Conservation (phyloP, 2,329 filamentous ascomycete genomes). For the Colletotrichum viniferum region DNA sequence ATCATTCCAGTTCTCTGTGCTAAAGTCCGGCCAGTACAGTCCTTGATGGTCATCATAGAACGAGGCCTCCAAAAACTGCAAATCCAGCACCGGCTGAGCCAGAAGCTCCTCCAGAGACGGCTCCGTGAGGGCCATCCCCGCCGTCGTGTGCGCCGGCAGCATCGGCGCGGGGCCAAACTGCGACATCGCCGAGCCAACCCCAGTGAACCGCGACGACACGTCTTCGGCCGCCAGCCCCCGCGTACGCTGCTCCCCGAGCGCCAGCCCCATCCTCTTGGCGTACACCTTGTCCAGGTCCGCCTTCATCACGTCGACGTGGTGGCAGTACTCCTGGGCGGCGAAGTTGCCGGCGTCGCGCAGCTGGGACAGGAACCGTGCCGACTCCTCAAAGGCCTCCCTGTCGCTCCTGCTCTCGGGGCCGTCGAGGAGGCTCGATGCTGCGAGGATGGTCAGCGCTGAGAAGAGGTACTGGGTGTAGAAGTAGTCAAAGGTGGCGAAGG, state of each 20-base stretch:
- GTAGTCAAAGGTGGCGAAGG: constrained; percentile 51
- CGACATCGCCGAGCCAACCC: background rate
- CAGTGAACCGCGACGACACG: background rate
- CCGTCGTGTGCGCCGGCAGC: constrained; percentile 24
- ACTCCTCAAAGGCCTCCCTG: constrained; percentile 41
- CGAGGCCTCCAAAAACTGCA: constrained; percentile 34
- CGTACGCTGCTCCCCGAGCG: background rate
- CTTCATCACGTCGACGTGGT: constrained; percentile 40
- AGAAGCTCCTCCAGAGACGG: constrained; percentile 39
- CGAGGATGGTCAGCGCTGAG: constrained; percentile 46
- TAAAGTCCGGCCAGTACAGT: constrained; percentile 24
- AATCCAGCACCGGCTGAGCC: constrained; percentile 34
- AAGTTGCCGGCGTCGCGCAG: constrained; percentile 43
- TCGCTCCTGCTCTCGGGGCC: constrained; percentile 34
- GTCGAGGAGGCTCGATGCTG: constrained; percentile 43
- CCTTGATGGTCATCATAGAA: constrained; percentile 23
- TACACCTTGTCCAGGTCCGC: background rate
- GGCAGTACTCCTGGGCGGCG: constrained; percentile 43
- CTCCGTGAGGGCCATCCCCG: constrained; percentile 39
- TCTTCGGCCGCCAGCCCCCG: background rate
- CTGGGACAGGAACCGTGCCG: constrained; percentile 39
- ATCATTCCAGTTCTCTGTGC: constrained; percentile 18
- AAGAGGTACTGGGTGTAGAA: constrained; percentile 52
- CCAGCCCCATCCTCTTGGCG: background rate
- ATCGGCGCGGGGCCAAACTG: background rate